Conservation (phyloP, 805 yeast genomes). For the Grigorovia humatica region DNA sequence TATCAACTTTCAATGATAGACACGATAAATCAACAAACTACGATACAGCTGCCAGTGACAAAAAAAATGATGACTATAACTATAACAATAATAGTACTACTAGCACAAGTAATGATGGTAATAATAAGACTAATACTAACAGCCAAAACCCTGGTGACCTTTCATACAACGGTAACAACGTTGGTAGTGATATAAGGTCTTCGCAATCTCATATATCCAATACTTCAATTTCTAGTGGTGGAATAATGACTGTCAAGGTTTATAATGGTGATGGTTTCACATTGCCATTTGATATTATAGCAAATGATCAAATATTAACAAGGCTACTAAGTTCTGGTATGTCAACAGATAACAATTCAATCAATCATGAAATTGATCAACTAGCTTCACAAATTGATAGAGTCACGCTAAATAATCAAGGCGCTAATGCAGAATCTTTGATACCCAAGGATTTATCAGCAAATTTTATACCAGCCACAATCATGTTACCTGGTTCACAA, state of each 20-base stretch:
- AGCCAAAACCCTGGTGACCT: no score
- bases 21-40: not conserved
- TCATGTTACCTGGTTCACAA: conserved; percentile 44
- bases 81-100: conserved; percentile 1
- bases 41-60: not conserved
- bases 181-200: conserved; percentile 1
- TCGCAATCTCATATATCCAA: conserved; percentile 5
- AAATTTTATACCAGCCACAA: conserved; percentile 40
- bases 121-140: not conserved
- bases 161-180: not conserved
- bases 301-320: conserved; percentile 52
- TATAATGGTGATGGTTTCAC: conserved; percentile 58
- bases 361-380: conserved; percentile 15
- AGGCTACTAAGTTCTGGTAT: conserved; percentile 54
- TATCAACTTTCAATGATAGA: conserved; percentile 11
- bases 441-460: conserved; percentile 26
- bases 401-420: conserved; percentile 19
- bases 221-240: conserved; percentile 30
- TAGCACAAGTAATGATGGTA: not conserved
- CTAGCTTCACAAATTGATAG: conserved; percentile 21
- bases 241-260: conserved; percentile 66
- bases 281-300: conserved; percentile 61
- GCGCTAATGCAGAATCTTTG: conserved; percentile 28
- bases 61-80: not conserved
- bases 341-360: conserved; percentile 9